Evolutionary conservation across 179 eudicot species (phyloP).

Genomic region (Actinidia chinensis): DNA sequence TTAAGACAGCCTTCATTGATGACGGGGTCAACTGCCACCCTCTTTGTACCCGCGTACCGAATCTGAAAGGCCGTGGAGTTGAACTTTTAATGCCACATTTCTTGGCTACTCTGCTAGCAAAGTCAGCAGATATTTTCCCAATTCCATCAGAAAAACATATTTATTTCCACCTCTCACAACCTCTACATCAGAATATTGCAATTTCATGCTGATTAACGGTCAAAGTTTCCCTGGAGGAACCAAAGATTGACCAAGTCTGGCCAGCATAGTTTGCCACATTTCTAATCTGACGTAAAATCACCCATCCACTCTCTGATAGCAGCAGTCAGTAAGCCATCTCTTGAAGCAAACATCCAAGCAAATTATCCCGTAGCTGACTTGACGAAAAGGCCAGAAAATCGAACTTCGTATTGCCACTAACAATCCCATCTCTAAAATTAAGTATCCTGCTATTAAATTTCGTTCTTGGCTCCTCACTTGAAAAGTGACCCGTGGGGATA

Average conservation of each 20-base stretch:
- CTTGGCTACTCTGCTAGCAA: conserved; percentile 66
- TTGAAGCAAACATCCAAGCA: conserved; percentile 94
- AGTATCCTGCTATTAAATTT: conserved; percentile 58
- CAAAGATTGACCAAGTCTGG: conserved; percentile 95
- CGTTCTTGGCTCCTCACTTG: conserved; percentile 40
- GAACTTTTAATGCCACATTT: conserved; percentile 56
- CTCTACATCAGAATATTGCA: conserved; percentile 57
- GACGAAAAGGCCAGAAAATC: conserved; percentile 96
- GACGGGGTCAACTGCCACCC: conserved; percentile 91
- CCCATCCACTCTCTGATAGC: conserved; percentile 83
- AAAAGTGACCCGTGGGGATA: conserved; percentile 51
- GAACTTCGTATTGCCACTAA: conserved; percentile 63
- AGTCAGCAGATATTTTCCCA: conserved; percentile 83
- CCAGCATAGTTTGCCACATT: conserved; percentile 95
- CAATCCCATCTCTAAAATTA: conserved; percentile 55
- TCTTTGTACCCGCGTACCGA: conserved; percentile 90
- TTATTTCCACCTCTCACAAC: conserved; percentile 23
- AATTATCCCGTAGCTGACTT: conserved; percentile 86
- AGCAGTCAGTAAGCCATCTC: conserved; percentile 53
- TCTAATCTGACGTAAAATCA: conserved; percentile 57
- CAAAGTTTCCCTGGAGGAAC: conserved; percentile 88
- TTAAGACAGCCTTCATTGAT: conserved; percentile 55
- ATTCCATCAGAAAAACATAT: conserved; percentile 95
- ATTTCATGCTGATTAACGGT: conserved; percentile 57
- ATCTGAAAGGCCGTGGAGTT: conserved; percentile 83